Evolutionary conservation across 306 rosid genomes (phyloP), one percentile per base, ranked within the genome.

Genomic region (Corylus heterophylla): DNA sequence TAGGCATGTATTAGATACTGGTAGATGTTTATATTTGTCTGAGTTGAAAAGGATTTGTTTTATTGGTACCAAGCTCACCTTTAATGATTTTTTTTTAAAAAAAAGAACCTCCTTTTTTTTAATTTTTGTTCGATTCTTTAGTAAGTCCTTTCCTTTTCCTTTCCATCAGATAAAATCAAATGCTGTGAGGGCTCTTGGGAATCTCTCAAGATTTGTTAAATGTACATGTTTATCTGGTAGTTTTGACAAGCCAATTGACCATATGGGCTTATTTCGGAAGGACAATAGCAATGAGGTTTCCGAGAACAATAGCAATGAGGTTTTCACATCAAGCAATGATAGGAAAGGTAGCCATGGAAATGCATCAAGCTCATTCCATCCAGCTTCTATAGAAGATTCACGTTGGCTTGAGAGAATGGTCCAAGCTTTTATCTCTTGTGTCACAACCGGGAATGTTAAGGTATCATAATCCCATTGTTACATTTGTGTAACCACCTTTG

Each of bases 101-200:
- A 12, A 16, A 50, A 11, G 11, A 12, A 27, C 69, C 29, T 39
- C 2, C 44, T 69, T 22, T 25, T 58, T 55, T 29, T 25, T 54
- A 64, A 35, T 18, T 44, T 71, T 31, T 69, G 12, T 49, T 77
- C 67, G 39, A 50, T 54, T 74, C 77, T 44, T 78, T 71, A 10
- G 62, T 16, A 37, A 17, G 75, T 73, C 55, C 76, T 13, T 50
- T 8, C 20, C 50, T 80, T 70, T 80, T 68, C 66, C 56, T 62
- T 69, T 74, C 74, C 17, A 73, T 74, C 82, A 95, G 98, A 90
- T 95, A 79, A 95, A 93, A 89, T 90, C 99, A 86, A 95, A 95
- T 89, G 99, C 97, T 74, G 99, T 93, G 74, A 86, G 99, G 89
- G 99, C 99, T 78, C 96, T 95, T 61, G 99, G 99, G 82, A 92